Evolutionary conservation across 2,329 filamentous ascomycete species (phyloP), one percentile per base, ranked within the genome.

Genomic region (Colletotrichum melonis): DNA sequence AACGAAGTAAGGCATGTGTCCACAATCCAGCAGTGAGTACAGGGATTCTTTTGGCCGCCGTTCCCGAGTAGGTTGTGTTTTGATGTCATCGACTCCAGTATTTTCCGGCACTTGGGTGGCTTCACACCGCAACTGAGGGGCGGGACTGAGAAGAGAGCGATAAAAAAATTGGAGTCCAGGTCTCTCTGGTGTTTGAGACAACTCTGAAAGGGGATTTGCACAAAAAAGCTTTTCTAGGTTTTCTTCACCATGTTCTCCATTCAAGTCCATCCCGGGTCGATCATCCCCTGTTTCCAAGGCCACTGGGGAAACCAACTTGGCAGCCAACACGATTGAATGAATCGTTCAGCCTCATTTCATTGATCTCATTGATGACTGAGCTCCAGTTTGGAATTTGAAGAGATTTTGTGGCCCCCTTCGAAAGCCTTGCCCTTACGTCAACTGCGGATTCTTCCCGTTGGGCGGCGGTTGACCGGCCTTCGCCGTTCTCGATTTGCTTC

Each of bases 21-120:
- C 12, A 42, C 12, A 16, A 42, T 19, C 16, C 4, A 42, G 38
- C 14, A 42, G 8, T n/a, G 11, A 12, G n/a, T 9, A 24, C 26
- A 38, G 35, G 67, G 35, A 46, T 63, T 42, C 22, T 62, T 46
- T 52, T 62, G 56, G 67, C 60, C 56, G 67, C 28, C 30, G 30
- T 42, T 71, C n/a, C 67, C 67, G 67, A 71, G 24, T 28, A n/a
- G 60, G 42, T 46, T 60, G 46, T 52, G 49, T 52, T 57, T 73
- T 73, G 67, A 73, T 73, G 71, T 73, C 71, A 73, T 73, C 35
- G 60, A 70, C 71, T 42, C 71, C 71, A 70, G n/a, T 62, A 35
- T 38, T 66, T 9, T 71, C 22, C 71, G 71, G 71, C 35, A 73
- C 49, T 73, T 66, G 67, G 60, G 65, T 38, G 56, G 56, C 62